phyloP scores from a whole-genome alignment of 1,284 basidiomycete genomes.

The Tilletia indica region DNA sequence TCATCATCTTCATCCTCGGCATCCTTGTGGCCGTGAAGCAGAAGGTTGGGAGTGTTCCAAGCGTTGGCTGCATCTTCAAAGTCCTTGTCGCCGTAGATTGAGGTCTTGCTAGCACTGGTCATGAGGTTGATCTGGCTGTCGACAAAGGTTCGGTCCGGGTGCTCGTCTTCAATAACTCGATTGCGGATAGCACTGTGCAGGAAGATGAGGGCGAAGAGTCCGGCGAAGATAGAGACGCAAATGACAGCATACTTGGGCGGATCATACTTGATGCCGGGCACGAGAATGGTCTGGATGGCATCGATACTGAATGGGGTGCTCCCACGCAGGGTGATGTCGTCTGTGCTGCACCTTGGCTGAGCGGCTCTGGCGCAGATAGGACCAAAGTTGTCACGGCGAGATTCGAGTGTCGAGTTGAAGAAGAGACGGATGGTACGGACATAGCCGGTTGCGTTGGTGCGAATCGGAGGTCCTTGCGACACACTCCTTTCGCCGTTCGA shows the following conservation, averaged over 20 bases:
- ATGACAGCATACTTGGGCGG: constrained; percentile 35
- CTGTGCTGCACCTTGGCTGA: constrained; percentile 42
- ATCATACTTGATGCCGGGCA: constrained; percentile 18
- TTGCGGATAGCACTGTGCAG: constrained; percentile 28
- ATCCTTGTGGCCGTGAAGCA: constrained; percentile 25
- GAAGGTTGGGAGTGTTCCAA: constrained; percentile 25
- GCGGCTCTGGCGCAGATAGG: constrained; percentile 29
- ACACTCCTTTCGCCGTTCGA: constrained; percentile 38
- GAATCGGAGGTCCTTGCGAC: constrained; percentile 38
- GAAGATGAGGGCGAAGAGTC: constrained; percentile 39
- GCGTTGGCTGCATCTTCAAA: neutral
- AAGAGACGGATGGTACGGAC: constrained; percentile 45
- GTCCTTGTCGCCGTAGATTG: neutral
- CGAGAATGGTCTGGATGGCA: constrained; percentile 1
- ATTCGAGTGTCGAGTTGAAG: constrained; percentile 47
- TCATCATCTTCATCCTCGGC: constrained; percentile 30
- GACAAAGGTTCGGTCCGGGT: constrained; percentile 1
- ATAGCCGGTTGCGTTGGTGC: constrained; percentile 30
- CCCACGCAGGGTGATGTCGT: constrained; percentile 42
- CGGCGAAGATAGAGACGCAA: constrained; percentile 31
- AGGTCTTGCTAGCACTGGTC: constrained; percentile 1
- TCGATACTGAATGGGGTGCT: constrained; percentile 33
- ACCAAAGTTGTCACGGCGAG: constrained; percentile 33
- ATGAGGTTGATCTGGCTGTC: constrained; percentile 10
- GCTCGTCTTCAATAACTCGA: neutral